Evolutionary conservation across 257 asterid genomes (phyloP), one percentile per base, ranked within the genome.

Genomic region (Pogostemon cablin): DNA sequence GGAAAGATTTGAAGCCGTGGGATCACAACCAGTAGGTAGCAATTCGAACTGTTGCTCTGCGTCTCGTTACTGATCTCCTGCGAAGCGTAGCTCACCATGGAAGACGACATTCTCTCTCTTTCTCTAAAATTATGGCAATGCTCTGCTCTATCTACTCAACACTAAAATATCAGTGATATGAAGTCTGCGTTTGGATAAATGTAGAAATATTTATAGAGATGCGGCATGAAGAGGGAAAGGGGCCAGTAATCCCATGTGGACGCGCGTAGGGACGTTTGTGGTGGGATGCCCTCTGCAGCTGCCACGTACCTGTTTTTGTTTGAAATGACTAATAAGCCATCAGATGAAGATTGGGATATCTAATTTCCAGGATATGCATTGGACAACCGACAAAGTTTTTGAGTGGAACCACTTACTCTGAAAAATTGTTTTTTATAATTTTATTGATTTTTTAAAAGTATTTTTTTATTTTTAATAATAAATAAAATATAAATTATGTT

Each of bases 91-190:
- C 83, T 81, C 53, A 78, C 73, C 43, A 80, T 59, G 53, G 83
- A 82, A 58, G 87, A 87, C 8, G 91, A 74, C 95, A 86, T 86
- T 69, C 43, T 11, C 72, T 64, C 75, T 75, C 69, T 11, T 4
- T 5, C 9, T 32, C 35, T 52, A 6, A 54, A 47, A 54, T 25
- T 25, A 25, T 25, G 32, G 32, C 32, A 25, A 25, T 25, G 32
- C 32, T 25, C 32, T 25, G 32, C 1, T 25, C 15, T 74, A 48
- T 49, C 49, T 4, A 34, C 12, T 10, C 53, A 10, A 17, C 5
- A 12, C 63, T 42, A 43, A 17, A 53, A 47, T 47, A 17, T 64
- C 47, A 39, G 62, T 40, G 35, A 44, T 43, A 42, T 58, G 68
- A 25, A 32, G 34, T 46, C 8, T 44, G 54, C 32, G 15, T 42